Evolutionary conservation across 2,329 filamentous ascomycete genomes (phyloP).

Genomic region (Diplodia scrobiculata): DNA sequence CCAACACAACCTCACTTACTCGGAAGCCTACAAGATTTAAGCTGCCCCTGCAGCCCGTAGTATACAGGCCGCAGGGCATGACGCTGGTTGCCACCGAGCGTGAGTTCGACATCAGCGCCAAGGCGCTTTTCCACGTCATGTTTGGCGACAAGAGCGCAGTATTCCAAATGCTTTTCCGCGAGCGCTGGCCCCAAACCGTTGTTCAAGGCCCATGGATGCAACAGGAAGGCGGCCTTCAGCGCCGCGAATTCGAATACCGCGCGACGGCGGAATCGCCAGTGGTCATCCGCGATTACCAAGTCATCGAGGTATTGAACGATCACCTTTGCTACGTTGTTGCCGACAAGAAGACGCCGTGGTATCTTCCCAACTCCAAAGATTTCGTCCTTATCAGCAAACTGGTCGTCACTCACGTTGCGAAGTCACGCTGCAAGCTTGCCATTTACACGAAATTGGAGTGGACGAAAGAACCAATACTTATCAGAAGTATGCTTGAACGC

Average conservation of each 20-base stretch:
- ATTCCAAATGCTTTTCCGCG: conserved; percentile 87
- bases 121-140: conserved; percentile 91
- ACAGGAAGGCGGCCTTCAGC: conserved; percentile 64
- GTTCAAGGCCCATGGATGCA: conserved; percentile 83
- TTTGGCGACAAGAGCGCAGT: conserved; percentile 96
- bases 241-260: conserved; percentile 78
- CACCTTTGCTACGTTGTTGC: conserved; percentile 68
- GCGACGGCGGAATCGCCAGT: conserved; percentile 56
- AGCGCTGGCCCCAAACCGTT: conserved; percentile 58
- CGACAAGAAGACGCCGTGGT: conserved; percentile 70
- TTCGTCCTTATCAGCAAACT: conserved; percentile 87
- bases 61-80: conserved; percentile 83
- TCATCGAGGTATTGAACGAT: conserved; percentile 68
- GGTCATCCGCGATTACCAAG: conserved; percentile 76
- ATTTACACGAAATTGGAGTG: conserved; percentile 88
- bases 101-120: conserved; percentile 86
- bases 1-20: conserved; percentile 45
- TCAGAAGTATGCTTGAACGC: conserved; percentile 49
- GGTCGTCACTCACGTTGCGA: conserved; percentile 89
- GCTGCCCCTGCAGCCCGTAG: conserved; percentile 75
- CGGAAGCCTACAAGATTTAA: conserved; percentile 70
- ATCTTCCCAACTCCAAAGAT: conserved; percentile 75
- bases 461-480: conserved; percentile 58
- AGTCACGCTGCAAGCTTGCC: conserved; percentile 87
- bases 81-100: conserved; percentile 73